These are phyloP conservation scores for Eimeria tenella DNA, from an alignment of 169 alveolate species.

Conservation along the genomic window DNA sequence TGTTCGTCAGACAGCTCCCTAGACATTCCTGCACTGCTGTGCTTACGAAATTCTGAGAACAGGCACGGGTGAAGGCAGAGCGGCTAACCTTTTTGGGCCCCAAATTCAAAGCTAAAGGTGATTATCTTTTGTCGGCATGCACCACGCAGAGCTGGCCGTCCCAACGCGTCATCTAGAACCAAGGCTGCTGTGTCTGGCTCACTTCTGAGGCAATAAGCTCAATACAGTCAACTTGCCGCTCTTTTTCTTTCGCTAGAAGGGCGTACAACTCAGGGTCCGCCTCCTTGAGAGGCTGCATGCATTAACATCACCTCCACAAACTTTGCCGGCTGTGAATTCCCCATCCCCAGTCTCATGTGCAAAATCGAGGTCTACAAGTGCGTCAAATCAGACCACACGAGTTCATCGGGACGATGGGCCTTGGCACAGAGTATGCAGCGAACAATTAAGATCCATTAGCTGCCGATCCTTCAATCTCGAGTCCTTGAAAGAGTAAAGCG, in stretches of 20 bases:
- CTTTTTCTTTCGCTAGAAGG: conserved; percentile 87
- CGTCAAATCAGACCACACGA: not conserved
- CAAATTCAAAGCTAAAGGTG: no score
- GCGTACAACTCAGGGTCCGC: conserved; percentile 89
- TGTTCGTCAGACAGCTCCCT: conserved; percentile 94
- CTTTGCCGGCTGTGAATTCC: no score
- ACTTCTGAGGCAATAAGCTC: conserved; percentile 92
- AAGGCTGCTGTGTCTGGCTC: no score
- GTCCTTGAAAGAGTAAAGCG: no score
- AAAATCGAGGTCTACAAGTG: not conserved
- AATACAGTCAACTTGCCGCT: conserved; percentile 87
- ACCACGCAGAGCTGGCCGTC: not conserved
- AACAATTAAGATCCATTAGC: no score
- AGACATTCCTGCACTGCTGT: conserved; percentile 93
- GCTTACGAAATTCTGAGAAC: conserved; percentile 80
- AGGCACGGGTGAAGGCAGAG: not conserved
- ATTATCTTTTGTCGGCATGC: not conserved
- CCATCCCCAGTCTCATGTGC: not conserved
- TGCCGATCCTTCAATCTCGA: no score
- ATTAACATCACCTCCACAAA: not conserved
- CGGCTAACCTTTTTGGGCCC: not conserved
- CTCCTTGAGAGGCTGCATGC: conserved; percentile 81
- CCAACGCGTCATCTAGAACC: no score
- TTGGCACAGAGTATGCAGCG: not conserved
- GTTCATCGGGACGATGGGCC: not conserved